Evolutionary conservation across 2,329 filamentous ascomycete genomes (phyloP), one percentile per base, ranked within the genome.

Genomic region (Cytospora paraplurivora): DNA sequence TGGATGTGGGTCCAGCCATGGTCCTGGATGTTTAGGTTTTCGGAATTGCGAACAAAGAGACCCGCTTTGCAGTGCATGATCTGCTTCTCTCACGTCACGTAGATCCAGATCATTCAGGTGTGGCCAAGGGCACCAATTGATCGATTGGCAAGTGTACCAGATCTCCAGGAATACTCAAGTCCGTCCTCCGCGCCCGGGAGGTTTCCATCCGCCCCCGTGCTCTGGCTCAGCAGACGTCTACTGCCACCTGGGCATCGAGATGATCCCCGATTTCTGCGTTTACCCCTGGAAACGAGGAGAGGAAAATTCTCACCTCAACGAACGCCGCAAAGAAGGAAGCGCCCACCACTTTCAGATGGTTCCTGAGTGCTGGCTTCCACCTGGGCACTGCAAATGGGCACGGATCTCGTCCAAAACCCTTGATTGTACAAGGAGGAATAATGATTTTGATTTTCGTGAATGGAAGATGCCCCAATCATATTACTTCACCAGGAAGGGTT

Each of bases 331-430:
- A 27, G 27, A 27, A 27, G 27, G 27, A 27, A 2, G 27, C 27
- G 27, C 27, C 27, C 27, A 27, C 27, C 27, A 27, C 27, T 27
- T 27, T 27, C 27, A 27, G 27, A 19, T 21, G 4, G 17, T 19
- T 7, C 35, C 8, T 13, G 35, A 37, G 58, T 60, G 38, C 35
- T 60, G n/a, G 27, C 54, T 60, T 37, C 54, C 58, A 55, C 49
- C 53, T 55, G 58, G 41, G 59, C 51, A 51, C 32, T 33, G 21
- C 19, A 41, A 49, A 55, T 19, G 44, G 8, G n/a, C 7, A n/a
- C 44, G 6, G 8, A 4, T 10, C 5, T 19, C 27, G 27, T 27
- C 27, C 27, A 27, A 27, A 6, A 27, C 27, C 27, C 27, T 27
- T 27, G 27, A 27, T 27, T 27, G 27, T 27, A 4, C 27, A 27